Conservation (phyloP, 768 basidiomycete genomes). For the Cystobasidium tubakii region DNA sequence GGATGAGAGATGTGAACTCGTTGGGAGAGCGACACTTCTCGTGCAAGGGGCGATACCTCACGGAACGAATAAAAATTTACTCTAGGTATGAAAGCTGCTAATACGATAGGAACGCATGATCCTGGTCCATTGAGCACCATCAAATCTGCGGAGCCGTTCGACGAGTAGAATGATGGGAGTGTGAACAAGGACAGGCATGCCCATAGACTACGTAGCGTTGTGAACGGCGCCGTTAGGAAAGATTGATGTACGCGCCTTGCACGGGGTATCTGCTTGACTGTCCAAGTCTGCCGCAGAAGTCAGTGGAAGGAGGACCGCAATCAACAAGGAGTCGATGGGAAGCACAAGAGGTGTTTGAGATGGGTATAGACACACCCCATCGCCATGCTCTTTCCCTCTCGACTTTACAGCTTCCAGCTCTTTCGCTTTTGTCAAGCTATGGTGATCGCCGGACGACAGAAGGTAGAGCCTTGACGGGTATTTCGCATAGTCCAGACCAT, state of each 20-base stretch:
- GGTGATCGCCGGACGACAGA: constrained; percentile 68
- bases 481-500: constrained; percentile 64
- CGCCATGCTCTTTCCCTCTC: background rate
- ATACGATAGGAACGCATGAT: constrained; percentile 74
- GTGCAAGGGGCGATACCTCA: too few species aligned
- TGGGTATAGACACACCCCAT: constrained; percentile 2
- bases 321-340: too few species aligned
- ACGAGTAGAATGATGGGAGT: constrained; percentile 53
- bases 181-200: constrained; percentile 61
- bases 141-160: constrained; percentile 59
- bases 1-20: too few species aligned
- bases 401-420: constrained; percentile 56
- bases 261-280: constrained; percentile 67
- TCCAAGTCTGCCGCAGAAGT: constrained; percentile 50
- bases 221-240: constrained; percentile 62
- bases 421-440: constrained; percentile 68
- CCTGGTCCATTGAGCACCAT: constrained; percentile 91
- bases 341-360: too few species aligned
- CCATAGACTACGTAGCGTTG: constrained; percentile 61
- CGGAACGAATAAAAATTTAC: too few species aligned
- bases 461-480: constrained; percentile 76
- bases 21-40: too few species aligned
- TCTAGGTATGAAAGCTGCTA: constrained; percentile 54
- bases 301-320: background rate
- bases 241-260: constrained; percentile 81